phyloP scores from a whole-genome alignment of 2,329 filamentous ascomycete species.

The Corynespora cassiicola region DNA sequence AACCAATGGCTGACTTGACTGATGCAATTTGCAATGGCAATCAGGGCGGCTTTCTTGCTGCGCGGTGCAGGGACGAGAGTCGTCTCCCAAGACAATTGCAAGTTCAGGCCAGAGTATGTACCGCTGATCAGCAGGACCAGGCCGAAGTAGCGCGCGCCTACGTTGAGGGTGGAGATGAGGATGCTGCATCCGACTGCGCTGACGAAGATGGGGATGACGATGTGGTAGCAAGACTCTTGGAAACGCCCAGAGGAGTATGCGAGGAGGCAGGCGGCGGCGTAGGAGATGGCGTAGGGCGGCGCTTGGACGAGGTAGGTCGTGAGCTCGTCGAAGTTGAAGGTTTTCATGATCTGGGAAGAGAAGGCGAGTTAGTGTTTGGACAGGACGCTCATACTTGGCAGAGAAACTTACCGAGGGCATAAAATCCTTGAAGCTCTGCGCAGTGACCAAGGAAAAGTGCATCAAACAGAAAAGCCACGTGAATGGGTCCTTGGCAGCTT shows the following conservation, averaged over 20 bases:
- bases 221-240: slow-evolving; percentile 38
- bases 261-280: slow-evolving; percentile 26
- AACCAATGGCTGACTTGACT: slow-evolving; percentile 52
- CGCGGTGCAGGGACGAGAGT: slow-evolving; percentile 50
- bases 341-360: slow-evolving; percentile 30
- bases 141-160: slow-evolving; percentile 38
- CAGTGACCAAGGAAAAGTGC: slow-evolving; percentile 46
- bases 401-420: slow-evolving; percentile 32
- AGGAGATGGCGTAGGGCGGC: slow-evolving; percentile 46
- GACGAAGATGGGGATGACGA: slow-evolving; percentile 28
- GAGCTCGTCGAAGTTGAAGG: slow-evolving; percentile 20
- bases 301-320: slow-evolving; percentile 52
- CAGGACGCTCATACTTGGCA: slow-evolving; percentile 3
- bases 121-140: slow-evolving; percentile 40
- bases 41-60: slow-evolving; percentile 50
- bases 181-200: slow-evolving; percentile 28
- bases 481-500: slow-evolving; percentile 47
- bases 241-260: slow-evolving; percentile 35
- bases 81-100: slow-evolving; percentile 53
- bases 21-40: slow-evolving; percentile 52
- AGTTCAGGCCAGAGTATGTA: slow-evolving; percentile 48
- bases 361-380: slow-evolving; percentile 4
- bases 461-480: slow-evolving; percentile 50
- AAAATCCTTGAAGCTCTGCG: slow-evolving; percentile 42
- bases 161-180: slow-evolving; percentile 36